Percentiles rank a stretch among this genome's conserved stretches.
Evolutionary conservation across 2,329 filamentous ascomycete genomes (phyloP).

Genomic region (Penicillium sp.): DNA sequence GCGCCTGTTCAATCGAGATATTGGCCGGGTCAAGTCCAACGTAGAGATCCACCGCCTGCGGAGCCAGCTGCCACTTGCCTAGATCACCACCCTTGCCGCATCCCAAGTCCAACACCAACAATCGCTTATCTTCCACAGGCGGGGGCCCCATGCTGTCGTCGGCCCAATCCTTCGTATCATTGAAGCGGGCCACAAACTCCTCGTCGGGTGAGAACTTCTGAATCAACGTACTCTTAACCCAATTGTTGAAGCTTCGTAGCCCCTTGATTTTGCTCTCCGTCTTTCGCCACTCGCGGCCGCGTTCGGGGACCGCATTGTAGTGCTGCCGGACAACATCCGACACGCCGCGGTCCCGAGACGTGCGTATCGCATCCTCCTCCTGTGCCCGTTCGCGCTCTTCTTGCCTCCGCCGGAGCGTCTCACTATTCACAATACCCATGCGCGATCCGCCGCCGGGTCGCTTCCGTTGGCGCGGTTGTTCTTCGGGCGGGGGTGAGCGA

Average conservation of each 20-base stretch:
- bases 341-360: conserved; percentile 54
- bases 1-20: conserved; percentile 84
- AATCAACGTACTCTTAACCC: conserved; percentile 96
- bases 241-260: conserved; percentile 93
- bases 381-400: conserved; percentile 46
- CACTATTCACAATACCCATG: conserved; percentile 37
- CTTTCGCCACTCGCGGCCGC: conserved; percentile 89
- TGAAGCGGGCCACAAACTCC: conserved; percentile 59
- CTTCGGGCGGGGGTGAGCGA: conserved; percentile 43
- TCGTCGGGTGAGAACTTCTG: conserved; percentile 90
- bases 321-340: conserved; percentile 87
- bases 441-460: conserved; percentile 48
- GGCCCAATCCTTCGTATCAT: conserved; percentile 47
- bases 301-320: conserved; percentile 93
- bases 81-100: conserved; percentile 96
- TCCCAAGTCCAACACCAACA: conserved; percentile 87
- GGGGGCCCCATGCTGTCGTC: conserved; percentile 35
- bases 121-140: conserved; percentile 49
- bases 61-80: conserved; percentile 92
- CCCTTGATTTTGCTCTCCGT: conserved; percentile 95
- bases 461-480: conserved; percentile 43
- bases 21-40: conserved; percentile 93
- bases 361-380: conserved; percentile 37
- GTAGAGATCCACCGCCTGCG: conserved; percentile 87
- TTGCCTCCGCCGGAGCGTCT: conserved; percentile 42